Evolutionary conservation across 805 yeast species (phyloP).

Genomic region (Ogataea ramenticola): DNA sequence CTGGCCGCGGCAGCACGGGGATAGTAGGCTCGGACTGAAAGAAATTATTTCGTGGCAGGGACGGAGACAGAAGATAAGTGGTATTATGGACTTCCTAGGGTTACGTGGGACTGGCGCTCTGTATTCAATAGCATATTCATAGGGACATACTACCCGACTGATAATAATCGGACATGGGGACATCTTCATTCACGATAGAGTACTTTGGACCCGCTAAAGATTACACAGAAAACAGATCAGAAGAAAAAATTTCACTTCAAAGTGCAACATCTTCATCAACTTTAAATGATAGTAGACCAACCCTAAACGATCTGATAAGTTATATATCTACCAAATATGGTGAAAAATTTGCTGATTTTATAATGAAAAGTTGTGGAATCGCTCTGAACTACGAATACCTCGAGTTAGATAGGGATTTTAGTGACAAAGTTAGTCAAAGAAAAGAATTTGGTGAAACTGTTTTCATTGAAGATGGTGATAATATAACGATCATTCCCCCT

Average conservation of each 20-base stretch:
- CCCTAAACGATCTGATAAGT: not conserved
- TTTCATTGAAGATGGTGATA: constrained; percentile 1
- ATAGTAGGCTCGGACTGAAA: no score
- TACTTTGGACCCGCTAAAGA: constrained; percentile 15
- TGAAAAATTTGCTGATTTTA: constrained; percentile 5
- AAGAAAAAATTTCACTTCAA: not conserved
- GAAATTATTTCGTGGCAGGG: no score
- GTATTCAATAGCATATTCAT: no score
- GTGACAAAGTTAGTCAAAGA: constrained; percentile 12
- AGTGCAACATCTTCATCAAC: not conserved
- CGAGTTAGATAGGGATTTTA: constrained; percentile 5
- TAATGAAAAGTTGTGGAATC: constrained; percentile 9
- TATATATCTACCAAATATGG: constrained; percentile 2
- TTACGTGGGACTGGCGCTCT: no score
- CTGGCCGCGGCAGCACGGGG: no score
- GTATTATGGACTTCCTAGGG: no score
- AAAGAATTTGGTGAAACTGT: constrained; percentile 3
- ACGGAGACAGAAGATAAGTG: no score
- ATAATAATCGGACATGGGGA: no score
- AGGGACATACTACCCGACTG: no score
- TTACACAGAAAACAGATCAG: constrained; percentile 4
- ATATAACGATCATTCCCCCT: constrained; percentile 12
- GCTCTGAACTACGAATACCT: constrained; percentile 11
- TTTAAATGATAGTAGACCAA: not conserved
- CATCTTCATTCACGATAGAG: constrained; percentile 1